Evolutionary conservation across 805 yeast species (phyloP), one percentile per base, ranked within the genome.

Genomic region (Saccharomycopsis selenospora): DNA sequence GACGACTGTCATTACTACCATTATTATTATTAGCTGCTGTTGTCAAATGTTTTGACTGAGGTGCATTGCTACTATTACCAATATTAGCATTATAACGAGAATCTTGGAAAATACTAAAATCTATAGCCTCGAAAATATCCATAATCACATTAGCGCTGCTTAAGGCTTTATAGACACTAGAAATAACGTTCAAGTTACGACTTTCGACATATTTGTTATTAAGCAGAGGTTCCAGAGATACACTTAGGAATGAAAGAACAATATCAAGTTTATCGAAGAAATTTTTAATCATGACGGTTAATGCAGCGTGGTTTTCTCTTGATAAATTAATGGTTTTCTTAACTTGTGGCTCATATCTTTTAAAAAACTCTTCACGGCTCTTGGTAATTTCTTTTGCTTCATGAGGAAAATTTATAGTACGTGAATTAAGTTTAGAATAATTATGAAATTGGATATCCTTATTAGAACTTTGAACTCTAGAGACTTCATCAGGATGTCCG

Each of bases 71-170:
- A 27, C 11, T 27, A 11, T 27, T 7, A 27, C 29, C 29, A 8
- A 11, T 33, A 10, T 17, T 17, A 17, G 8, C 38, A 6, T 33
- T 33, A 20, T 14, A 33, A 10, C 38, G n/a, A 17, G 38, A 33
- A 14, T 33, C 26, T 18, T 41, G 44, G 57, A 75, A 76, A 18
- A 81, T 69, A 13, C 81, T 70, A 53, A 80, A 77, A 57, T 81
- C 88, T 48, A 81, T 71, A 4, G 82, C 71, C 59, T 80, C 86
- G 43, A 80, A 58, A 13, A 71, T 59, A 57, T 79, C 79, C 50
- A 79, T 60, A 56, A 76, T 68, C 11, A 72, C 65, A 33, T 77
- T 66, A 1, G 78, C 70, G 7, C 68, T 61, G 27, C 76, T 74
- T 27, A 81, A 65, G 22, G 71, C 68, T 55, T 76, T 76, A 60